These are phyloP conservation scores for Pseudopyrenochaeta lycopersici DNA, from an alignment of 2,329 filamentous ascomycete genomes.

Conservation along the genomic window DNA sequence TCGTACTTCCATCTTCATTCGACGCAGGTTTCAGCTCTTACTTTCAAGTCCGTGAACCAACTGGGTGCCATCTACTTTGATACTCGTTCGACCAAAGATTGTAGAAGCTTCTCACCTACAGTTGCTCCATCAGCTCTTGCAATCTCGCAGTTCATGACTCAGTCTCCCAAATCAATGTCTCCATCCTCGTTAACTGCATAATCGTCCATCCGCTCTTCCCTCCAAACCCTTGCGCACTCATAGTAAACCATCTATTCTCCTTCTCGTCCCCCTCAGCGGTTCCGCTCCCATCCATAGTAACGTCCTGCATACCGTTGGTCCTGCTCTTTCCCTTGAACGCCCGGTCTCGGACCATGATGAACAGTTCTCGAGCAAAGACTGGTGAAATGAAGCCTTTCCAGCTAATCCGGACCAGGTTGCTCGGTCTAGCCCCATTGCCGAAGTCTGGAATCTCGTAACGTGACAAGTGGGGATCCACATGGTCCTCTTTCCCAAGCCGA, in stretches of 20 bases:
- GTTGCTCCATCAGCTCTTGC: no score
- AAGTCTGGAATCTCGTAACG: conserved; percentile 69
- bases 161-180: conserved; percentile 47
- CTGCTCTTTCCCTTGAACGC: conserved; percentile 24
- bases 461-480: conserved; percentile 73
- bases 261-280: conserved; percentile 8
- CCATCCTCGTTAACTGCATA: conserved; percentile 42
- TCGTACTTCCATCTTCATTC: no score
- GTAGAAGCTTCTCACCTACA: no score
- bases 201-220: conserved; percentile 38
- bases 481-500: conserved; percentile 66
- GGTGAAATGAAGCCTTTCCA: conserved; percentile 56
- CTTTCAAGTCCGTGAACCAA: no score
- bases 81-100: no score
- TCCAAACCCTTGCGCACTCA: conserved; percentile 43
- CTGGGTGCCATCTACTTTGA: no score
- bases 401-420: conserved; percentile 46
- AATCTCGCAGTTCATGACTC: conserved; percentile 14
- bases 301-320: conserved; percentile 14
- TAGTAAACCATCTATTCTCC: conserved; percentile 38
- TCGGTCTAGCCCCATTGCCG: conserved; percentile 13
- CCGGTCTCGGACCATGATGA: conserved; percentile 30
- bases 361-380: conserved; percentile 42
- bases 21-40: no score
- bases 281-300: conserved; percentile 11